These are phyloP conservation scores for Solanum chiquidenum DNA, from an alignment of 257 asterid species.

Conservation along the genomic window DNA sequence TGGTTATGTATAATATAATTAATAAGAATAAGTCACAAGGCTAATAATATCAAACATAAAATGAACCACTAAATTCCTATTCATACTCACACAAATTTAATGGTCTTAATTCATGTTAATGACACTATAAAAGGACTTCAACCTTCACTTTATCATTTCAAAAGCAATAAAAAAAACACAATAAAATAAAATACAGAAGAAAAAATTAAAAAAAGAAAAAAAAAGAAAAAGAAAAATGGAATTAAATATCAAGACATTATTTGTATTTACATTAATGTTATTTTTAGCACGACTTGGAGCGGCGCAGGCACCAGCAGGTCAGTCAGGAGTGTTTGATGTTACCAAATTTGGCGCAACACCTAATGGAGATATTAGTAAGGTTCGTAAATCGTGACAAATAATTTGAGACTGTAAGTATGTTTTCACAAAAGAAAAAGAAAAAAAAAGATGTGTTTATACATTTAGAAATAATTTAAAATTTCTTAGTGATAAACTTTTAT, in stretches of 20 bases:
- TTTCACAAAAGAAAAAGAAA: neutral
- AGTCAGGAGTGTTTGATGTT: neutral
- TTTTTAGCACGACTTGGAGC: neutral
- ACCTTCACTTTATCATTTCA: neutral
- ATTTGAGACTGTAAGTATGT: neutral
- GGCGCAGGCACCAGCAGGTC: neutral
- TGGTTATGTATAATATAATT: neutral
- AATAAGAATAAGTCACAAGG: neutral
- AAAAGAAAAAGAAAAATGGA: neutral
- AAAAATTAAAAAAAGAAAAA: neutral
- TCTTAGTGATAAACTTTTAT: neutral
- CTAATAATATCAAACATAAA: neutral
- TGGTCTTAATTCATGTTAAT: neutral
- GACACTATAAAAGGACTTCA: neutral
- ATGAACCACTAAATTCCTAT: neutral
- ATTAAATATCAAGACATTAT: neutral
- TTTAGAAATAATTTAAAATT: neutral
- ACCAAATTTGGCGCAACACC: slow-evolving; percentile 8
- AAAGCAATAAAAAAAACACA: neutral
- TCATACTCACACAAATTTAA: neutral
- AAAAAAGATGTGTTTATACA: neutral
- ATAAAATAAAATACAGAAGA: neutral
- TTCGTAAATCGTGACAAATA: neutral
- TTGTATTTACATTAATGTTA: neutral
- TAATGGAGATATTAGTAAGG: neutral